Conservation (phyloP, 345 rosid genomes). For the Zanthoxylum bungeanum region DNA sequence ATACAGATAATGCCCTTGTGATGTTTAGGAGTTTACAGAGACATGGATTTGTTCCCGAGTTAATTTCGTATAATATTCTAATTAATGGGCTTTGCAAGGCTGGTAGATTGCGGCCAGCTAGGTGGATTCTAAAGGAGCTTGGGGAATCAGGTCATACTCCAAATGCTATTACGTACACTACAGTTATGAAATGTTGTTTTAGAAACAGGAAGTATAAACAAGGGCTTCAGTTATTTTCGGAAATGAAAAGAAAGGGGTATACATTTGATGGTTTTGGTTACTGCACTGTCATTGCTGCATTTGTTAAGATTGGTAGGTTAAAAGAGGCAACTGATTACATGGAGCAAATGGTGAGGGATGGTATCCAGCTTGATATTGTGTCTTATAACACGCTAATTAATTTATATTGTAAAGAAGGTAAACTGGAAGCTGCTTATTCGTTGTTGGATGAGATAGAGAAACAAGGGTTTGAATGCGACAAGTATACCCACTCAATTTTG, state of each 20-base stretch:
- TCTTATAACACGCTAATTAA: constrained; percentile 69
- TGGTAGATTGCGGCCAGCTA: constrained; percentile 48
- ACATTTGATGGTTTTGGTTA: constrained; percentile 80
- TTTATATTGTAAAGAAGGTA: constrained; percentile 57
- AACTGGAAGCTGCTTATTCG: constrained; percentile 50
- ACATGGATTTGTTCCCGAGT: constrained; percentile 52
- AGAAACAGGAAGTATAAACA: constrained; percentile 48
- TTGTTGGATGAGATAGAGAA: constrained; percentile 55
- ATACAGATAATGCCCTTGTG: constrained; percentile 44
- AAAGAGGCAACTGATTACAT: constrained; percentile 44
- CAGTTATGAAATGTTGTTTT: constrained; percentile 62
- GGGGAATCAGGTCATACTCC: constrained; percentile 48
- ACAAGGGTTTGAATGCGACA: constrained; percentile 59
- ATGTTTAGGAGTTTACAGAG: constrained; percentile 49
- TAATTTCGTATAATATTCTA: constrained; percentile 69
- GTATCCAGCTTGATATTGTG: constrained; percentile 64
- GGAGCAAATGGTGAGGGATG: constrained; percentile 41
- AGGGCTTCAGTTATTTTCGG: constrained; percentile 53
- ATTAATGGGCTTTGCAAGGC: constrained; percentile 72
- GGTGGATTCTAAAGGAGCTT: constrained; percentile 55
- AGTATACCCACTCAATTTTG: constrained; percentile 76
- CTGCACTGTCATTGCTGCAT: constrained; percentile 59
- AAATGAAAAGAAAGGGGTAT: constrained; percentile 61
- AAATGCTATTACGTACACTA: constrained; percentile 68
- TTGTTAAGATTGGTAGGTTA: constrained; percentile 55